Evolutionary conservation across 345 rosid species (phyloP).

Genomic region (Eucalyptus curtisii): DNA sequence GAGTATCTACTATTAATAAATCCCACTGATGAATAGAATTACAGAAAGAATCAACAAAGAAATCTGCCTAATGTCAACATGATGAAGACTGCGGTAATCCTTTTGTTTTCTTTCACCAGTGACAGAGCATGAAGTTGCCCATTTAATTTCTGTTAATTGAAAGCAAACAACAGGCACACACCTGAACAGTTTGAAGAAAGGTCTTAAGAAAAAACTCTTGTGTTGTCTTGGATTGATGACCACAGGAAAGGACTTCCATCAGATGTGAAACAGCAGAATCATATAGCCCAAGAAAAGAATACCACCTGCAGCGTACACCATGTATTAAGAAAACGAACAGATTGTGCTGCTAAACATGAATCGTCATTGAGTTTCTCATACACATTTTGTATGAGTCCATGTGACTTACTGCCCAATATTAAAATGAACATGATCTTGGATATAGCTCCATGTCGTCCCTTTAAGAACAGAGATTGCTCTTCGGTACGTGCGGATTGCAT

Average conservation of each 20-base stretch:
- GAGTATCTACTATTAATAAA: background rate
- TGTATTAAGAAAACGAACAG: background rate
- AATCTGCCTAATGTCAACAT: background rate
- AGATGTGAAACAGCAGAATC: slow-evolving; percentile 75
- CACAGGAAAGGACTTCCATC: slow-evolving; percentile 77
- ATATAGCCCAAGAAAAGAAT: slow-evolving; percentile 77
- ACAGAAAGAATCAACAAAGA: background rate
- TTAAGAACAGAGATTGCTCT: slow-evolving; percentile 79
- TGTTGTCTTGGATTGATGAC: slow-evolving; percentile 78
- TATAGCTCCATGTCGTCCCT: slow-evolving; percentile 82
- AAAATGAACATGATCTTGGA: slow-evolving; percentile 92
- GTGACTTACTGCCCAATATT: slow-evolving; percentile 89
- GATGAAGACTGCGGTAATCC: background rate
- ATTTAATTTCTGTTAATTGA: background rate
- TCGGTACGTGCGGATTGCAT: slow-evolving; percentile 88
- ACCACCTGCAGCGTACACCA: slow-evolving; percentile 43
- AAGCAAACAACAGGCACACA: slow-evolving; percentile 1
- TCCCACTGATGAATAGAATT: background rate
- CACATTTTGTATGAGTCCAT: background rate
- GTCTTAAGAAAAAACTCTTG: slow-evolving; percentile 83
- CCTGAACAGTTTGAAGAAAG: slow-evolving; percentile 85
- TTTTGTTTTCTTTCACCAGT: background rate
- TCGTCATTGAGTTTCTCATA: background rate
- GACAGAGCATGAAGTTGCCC: background rate
- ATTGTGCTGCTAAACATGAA: background rate